Evolutionary conservation across 805 yeast genomes (phyloP).

Genomic region (Sugiyamaella qingdaonensis): DNA sequence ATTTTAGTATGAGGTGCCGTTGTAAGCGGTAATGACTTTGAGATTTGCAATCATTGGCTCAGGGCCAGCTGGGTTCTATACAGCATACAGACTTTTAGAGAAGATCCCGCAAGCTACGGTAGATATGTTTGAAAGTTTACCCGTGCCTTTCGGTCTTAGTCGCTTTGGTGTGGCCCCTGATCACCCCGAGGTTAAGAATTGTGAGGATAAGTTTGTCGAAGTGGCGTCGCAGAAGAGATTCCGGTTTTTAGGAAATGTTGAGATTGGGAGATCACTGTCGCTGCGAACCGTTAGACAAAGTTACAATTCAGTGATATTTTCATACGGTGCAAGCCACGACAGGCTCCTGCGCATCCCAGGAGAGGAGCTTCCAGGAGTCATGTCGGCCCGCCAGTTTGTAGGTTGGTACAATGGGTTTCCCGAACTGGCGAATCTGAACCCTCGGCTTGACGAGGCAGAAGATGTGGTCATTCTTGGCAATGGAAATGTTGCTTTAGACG

Average conservation of each 20-base stretch:
- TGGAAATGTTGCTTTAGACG: conserved; percentile 93
- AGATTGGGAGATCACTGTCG: conserved; percentile 59
- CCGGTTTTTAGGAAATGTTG: conserved; percentile 66
- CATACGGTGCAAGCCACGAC: conserved; percentile 74
- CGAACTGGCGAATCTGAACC: conserved; percentile 43
- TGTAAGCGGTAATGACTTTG: conserved; percentile 5
- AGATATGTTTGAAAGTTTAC: conserved; percentile 77
- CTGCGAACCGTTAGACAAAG: conserved; percentile 46
- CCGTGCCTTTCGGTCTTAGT: conserved; percentile 88
- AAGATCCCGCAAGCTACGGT: conserved; percentile 44
- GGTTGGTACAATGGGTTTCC: conserved; percentile 97
- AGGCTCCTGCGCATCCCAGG: conserved; percentile 56
- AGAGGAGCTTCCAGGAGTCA: conserved; percentile 54
- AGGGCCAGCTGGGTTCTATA: conserved; percentile 96
- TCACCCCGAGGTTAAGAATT: conserved; percentile 86
- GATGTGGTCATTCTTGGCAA: conserved; percentile 85
- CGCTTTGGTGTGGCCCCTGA: conserved; percentile 99
- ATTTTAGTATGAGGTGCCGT: too few species aligned
- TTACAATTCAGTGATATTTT: conserved; percentile 71
- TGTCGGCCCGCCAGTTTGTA: conserved; percentile 80
- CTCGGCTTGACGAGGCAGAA: conserved; percentile 57
- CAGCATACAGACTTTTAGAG: conserved; percentile 68
- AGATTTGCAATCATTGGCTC: conserved; percentile 79
- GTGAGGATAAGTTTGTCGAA: conserved; percentile 66
- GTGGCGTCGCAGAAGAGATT: conserved; percentile 37